A percentile compares a stretch with the other conserved stretches of the same genome.
Conservation (phyloP, 805 yeast genomes). For the Debaryomyces maramus region DNA sequence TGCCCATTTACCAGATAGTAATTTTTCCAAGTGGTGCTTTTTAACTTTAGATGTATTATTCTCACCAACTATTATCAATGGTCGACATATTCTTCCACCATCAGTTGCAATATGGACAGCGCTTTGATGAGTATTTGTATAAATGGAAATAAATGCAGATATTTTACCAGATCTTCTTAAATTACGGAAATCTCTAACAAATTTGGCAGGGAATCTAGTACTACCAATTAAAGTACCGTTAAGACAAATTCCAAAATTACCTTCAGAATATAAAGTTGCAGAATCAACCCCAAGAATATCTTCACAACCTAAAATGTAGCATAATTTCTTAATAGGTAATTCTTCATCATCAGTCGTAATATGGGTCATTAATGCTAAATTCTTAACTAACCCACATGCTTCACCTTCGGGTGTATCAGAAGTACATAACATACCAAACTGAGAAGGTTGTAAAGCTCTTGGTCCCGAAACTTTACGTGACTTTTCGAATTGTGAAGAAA, state of each 20-base stretch:
- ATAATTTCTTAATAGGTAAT: constrained; percentile 74
- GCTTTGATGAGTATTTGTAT: constrained; percentile 82
- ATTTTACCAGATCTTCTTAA: constrained; percentile 83
- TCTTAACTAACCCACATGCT: constrained; percentile 98
- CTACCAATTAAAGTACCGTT: constrained; percentile 95
- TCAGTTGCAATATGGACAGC: constrained; percentile 98
- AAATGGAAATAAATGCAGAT: constrained; percentile 88
- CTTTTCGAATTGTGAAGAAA: constrained; percentile 97
- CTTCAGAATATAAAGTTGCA: constrained; percentile 70
- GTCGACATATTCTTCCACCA: constrained; percentile 98
- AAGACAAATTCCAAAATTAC: constrained; percentile 82
- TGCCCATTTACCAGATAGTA: constrained; percentile 70
- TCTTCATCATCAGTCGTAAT: constrained; percentile 98
- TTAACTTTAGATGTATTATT: constrained; percentile 68
- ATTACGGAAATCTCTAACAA: constrained; percentile 74
- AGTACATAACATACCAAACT: constrained; percentile 98
- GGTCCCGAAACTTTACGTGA: constrained; percentile 98
- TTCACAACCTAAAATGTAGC: constrained; percentile 87
- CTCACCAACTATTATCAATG: constrained; percentile 77
- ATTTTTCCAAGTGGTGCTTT: constrained; percentile 62
- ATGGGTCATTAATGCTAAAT: constrained; percentile 96
- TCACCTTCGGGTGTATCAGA: constrained; percentile 99
- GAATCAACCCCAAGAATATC: constrained; percentile 80
- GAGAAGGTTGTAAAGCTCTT: constrained; percentile 97
- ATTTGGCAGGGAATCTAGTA: constrained; percentile 81